phyloP scores from a whole-genome alignment of 331 rosid species.

The Malus hybrid region DNA sequence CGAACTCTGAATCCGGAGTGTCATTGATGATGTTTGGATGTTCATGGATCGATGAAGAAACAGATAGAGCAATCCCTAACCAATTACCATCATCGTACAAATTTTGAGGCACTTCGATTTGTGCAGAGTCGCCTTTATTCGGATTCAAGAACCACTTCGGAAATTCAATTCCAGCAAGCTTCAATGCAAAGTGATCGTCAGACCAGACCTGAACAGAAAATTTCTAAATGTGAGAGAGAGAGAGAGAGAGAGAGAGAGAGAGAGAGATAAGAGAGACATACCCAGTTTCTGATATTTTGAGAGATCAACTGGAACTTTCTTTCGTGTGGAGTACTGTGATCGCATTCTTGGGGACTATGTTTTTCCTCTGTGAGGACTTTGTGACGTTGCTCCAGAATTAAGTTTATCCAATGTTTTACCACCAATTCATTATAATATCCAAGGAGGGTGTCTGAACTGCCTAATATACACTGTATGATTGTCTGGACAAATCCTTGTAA shows the following conservation, averaged over 20 bases:
- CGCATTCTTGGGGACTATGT: too few species aligned
- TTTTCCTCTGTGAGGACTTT: neutral
- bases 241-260: too few species aligned
- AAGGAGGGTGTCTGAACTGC: neutral
- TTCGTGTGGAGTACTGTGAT: neutral
- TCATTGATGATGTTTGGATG: neutral
- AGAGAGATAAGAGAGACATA: neutral
- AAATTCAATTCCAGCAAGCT: neutral
- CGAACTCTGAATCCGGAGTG: neutral
- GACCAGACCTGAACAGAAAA: neutral
- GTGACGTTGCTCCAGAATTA: neutral
- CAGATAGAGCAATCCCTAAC: neutral
- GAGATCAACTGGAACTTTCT: neutral
- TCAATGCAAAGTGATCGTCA: neutral
- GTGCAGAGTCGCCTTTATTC: neutral
- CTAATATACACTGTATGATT: neutral
- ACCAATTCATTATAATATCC: neutral
- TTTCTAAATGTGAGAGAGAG: too few species aligned
- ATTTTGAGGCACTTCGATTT: neutral
- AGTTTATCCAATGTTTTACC: neutral
- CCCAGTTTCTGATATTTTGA: neutral
- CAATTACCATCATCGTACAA: neutral
- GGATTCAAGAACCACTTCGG: neutral
- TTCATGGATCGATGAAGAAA: neutral
- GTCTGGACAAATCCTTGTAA: slow-evolving; percentile 3